Evolutionary conservation across 2,329 filamentous ascomycete genomes (phyloP).

Genomic region (Microsporum canis): DNA sequence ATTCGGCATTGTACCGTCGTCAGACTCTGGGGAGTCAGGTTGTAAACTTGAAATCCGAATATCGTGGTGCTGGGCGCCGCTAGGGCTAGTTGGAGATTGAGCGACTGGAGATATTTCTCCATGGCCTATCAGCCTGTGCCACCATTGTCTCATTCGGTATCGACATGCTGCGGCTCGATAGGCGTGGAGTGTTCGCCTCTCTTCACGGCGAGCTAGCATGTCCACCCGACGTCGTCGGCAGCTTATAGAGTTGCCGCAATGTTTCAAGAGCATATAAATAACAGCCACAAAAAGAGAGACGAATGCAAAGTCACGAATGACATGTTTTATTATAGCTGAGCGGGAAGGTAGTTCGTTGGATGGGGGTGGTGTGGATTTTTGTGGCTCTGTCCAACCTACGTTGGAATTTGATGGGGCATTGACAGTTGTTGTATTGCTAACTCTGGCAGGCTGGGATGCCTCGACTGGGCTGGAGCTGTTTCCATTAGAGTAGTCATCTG

Average conservation of each 20-base stretch:
- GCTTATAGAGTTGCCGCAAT: conserved; percentile 30
- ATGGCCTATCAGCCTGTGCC: conserved; percentile 27
- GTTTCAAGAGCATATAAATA: conserved; percentile 27
- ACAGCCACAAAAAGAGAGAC: conserved; percentile 34
- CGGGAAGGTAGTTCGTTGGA: neutral
- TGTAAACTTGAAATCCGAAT: neutral
- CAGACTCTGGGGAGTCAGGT: conserved; percentile 27
- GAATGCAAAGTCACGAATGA: conserved; percentile 30
- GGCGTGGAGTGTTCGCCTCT: conserved; percentile 40
- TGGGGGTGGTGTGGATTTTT: neutral
- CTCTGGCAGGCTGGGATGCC: neutral
- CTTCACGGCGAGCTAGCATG: conserved; percentile 43
- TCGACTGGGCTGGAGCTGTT: neutral
- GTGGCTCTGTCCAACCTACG: neutral
- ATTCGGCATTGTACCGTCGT: conserved; percentile 37
- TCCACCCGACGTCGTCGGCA: conserved; percentile 43
- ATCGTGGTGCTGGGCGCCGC: neutral
- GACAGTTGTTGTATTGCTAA: neutral
- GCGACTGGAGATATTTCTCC: conserved; percentile 29
- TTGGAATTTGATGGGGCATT: neutral
- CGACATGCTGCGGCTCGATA: conserved; percentile 45
- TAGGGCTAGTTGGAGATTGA: conserved; percentile 17
- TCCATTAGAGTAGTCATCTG: neutral
- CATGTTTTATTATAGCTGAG: conserved; percentile 9
- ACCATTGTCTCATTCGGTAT: conserved; percentile 42